Evolutionary conservation across 164 flowering plant species (phyloP).

Genomic region (Euptelea pleiosperma): DNA sequence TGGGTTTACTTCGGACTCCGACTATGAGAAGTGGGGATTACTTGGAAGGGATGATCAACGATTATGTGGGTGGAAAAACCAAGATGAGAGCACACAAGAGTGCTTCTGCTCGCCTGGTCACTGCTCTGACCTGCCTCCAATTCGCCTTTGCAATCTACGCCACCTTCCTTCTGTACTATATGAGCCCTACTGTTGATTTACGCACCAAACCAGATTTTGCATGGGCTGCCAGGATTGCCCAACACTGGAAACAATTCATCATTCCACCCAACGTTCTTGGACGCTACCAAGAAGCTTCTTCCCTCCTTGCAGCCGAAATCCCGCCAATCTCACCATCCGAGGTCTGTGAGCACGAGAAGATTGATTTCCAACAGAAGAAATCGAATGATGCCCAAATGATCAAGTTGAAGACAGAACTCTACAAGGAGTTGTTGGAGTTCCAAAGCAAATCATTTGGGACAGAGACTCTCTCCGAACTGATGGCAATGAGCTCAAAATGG

Average conservation of each 20-base stretch:
- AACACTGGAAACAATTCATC: slow-evolving; percentile 70
- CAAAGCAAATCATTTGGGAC: slow-evolving; percentile 57
- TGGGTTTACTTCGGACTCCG: slow-evolving; percentile 46
- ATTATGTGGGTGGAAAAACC: slow-evolving; percentile 58
- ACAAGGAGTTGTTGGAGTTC: slow-evolving; percentile 57
- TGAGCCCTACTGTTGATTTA: slow-evolving; percentile 79
- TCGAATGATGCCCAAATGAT: slow-evolving; percentile 70
- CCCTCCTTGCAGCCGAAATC: slow-evolving; percentile 26
- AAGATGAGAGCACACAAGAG: slow-evolving; percentile 42
- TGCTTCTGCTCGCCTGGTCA: slow-evolving; percentile 52
- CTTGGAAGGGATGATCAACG: slow-evolving; percentile 74
- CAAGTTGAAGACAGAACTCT: slow-evolving; percentile 70
- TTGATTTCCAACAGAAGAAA: slow-evolving; percentile 79
- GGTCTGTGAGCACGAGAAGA: slow-evolving; percentile 74
- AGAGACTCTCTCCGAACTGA: slow-evolving; percentile 65
- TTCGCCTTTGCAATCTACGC: slow-evolving; percentile 89
- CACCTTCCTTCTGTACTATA: slow-evolving; percentile 75
- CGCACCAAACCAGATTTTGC: slow-evolving; percentile 67
- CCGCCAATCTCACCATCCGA: slow-evolving; percentile 33
- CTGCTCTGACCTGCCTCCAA: slow-evolving; percentile 76
- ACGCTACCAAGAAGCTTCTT: slow-evolving; percentile 44
- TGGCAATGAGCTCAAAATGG: slow-evolving; percentile 87
- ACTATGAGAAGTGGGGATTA: slow-evolving; percentile 57
- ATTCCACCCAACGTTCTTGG: slow-evolving; percentile 47
- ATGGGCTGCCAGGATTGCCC: slow-evolving; percentile 77